These are phyloP conservation scores for Fusarium globosum DNA, from an alignment of 2,329 filamentous ascomycete genomes.

Conservation along the genomic window DNA sequence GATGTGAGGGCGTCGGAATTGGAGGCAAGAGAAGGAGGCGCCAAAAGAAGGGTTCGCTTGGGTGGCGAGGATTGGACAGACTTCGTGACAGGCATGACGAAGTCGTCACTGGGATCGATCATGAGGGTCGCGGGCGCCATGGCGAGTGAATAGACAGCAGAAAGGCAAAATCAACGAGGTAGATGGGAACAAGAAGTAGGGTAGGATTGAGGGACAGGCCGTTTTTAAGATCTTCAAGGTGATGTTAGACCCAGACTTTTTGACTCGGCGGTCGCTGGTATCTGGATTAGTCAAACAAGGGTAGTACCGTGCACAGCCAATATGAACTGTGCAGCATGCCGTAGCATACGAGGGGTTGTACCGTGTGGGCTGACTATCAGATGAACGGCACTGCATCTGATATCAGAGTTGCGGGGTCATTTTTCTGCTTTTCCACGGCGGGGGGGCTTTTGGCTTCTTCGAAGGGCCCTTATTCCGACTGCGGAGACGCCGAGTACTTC, in stretches of 20 bases:
- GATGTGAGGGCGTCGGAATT: constrained; percentile 81
- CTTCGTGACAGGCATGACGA: constrained; percentile 50
- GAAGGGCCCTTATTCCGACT: constrained; percentile 42
- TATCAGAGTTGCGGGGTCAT: constrained; percentile 44
- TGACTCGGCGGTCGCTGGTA: constrained; percentile 27
- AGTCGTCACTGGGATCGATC: constrained; percentile 67
- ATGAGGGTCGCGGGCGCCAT: constrained; percentile 66
- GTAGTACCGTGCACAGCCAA: constrained; percentile 12
- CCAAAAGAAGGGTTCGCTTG: constrained; percentile 81
- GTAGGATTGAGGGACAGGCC: constrained; percentile 12
- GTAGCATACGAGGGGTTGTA: neutral
- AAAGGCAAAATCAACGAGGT: constrained; percentile 6
- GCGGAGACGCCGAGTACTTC: constrained; percentile 44
- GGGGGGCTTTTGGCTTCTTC: constrained; percentile 32
- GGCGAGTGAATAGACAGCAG: constrained; percentile 24
- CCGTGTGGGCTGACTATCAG: constrained; percentile 26
- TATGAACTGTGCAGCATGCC: constrained; percentile 32
- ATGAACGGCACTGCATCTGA: constrained; percentile 39
- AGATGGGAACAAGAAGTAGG: neutral
- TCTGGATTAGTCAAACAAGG: constrained; percentile 45
- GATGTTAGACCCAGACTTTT: constrained; percentile 37
- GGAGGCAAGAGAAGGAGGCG: constrained; percentile 88
- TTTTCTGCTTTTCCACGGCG: constrained; percentile 44
- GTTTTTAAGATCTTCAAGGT: constrained; percentile 35
- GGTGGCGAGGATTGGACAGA: constrained; percentile 42